Evolutionary conservation across 805 yeast genomes (phyloP), one percentile per base, ranked within the genome.

Genomic region (Vanderwaltozyma polyspora): DNA sequence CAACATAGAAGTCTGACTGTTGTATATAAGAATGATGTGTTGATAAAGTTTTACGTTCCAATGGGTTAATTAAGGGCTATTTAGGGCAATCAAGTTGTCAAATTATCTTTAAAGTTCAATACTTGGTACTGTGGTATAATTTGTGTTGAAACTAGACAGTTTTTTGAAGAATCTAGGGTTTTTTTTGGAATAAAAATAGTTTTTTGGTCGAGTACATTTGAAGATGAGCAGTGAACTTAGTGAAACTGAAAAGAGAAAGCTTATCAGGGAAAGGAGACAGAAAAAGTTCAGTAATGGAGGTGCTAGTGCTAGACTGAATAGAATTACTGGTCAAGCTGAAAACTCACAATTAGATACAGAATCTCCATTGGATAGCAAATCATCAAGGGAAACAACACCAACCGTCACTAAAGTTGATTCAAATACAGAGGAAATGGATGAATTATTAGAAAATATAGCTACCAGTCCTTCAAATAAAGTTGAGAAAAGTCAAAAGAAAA

Each of bases 181-280:
- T n/a, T n/a, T n/a, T n/a, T n/a, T n/a, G n/a, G n/a, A n/a, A n/a
- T n/a, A n/a, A n/a, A n/a, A n/a, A n/a, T n/a, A n/a, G n/a, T n/a
- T n/a, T n/a, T n/a, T n/a, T n/a, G n/a, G n/a, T n/a, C n/a, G n/a
- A n/a, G n/a, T n/a, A n/a, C n/a, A n/a, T n/a, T n/a, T n/a, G n/a
- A n/a, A n/a, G n/a, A n/a, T n/a, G n/a, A n/a, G n/a, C n/a, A 55
- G 67, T 33, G 64, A 57, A 24, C 21, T 70, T 19, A 55, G 66
- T 23, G 76, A 72, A 6, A 76, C 74, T 27, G 83, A 76, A 43
- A 74, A 69, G 55, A 70, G 75, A 47, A 62, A 63, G 35, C 45
- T 75, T 16, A 54, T 77, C 29, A 64, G 82, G 38, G 82, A 78
- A 48, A 67, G 80, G 49, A 66, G 85, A 49, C 76, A 72, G 29